Conservation (phyloP, 2,329 filamentous ascomycete species). For the Ceratocystis cubensis region DNA sequence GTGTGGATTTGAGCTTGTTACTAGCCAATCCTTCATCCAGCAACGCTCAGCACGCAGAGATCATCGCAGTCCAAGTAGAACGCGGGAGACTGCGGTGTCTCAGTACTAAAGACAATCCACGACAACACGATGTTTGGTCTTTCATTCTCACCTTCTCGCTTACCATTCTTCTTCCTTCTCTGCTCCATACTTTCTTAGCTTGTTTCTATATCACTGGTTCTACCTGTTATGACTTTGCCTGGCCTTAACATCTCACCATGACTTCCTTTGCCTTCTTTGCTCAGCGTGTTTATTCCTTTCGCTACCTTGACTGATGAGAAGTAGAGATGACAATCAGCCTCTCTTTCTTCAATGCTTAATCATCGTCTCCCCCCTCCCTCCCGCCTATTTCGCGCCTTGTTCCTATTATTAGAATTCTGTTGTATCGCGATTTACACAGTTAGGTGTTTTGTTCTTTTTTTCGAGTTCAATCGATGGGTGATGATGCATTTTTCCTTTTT, state of each 20-base stretch:
- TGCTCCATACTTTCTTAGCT: background rate
- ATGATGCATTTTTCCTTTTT: background rate
- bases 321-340: background rate
- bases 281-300: background rate
- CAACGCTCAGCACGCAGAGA: constrained; percentile 26
- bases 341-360: background rate
- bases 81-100: constrained; percentile 17
- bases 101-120: constrained; percentile 4
- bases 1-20: constrained; percentile 43
- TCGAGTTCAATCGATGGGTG: background rate
- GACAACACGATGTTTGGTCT: background rate
- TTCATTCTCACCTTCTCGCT: background rate
- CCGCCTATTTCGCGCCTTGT: background rate
- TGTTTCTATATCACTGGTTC: constrained; percentile 6
- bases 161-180: background rate
- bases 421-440: background rate
- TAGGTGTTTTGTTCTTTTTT: background rate
- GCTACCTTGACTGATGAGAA: background rate
- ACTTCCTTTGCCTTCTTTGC: background rate
- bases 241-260: background rate
- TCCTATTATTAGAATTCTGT: constrained; percentile 4
- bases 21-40: constrained; percentile 36
- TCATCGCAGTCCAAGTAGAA: constrained; percentile 20
- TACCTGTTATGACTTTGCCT: background rate
- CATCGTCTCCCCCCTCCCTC: background rate